Percentiles rank a stretch among this genome's conserved stretches.
These are phyloP conservation scores for Sporobolomyces pararoseus DNA, from an alignment of 768 basidiomycete genomes.

Conservation along the genomic window DNA sequence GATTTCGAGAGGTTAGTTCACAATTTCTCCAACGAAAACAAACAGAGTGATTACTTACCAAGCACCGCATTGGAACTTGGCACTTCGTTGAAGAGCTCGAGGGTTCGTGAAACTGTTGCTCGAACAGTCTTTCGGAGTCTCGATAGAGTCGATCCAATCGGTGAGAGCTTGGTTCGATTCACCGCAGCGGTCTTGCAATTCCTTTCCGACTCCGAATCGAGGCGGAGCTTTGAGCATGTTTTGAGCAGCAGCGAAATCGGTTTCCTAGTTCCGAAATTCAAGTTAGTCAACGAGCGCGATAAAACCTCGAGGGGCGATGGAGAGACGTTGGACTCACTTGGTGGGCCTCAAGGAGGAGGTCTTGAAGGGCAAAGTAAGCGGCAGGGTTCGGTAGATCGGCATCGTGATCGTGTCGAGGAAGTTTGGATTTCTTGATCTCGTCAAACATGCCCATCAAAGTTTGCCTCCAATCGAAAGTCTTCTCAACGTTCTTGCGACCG, in stretches of 20 bases:
- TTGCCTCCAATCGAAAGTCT: conserved; percentile 30
- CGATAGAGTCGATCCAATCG: conserved; percentile 34
- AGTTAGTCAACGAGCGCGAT: background rate
- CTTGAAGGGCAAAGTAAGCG: conserved; percentile 29
- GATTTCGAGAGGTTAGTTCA: background rate
- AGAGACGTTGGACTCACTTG: conserved; percentile 3
- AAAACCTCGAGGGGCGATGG: background rate
- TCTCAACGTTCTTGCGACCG: conserved; percentile 28
- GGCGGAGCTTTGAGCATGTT: conserved; percentile 26
- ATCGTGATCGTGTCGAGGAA: conserved; percentile 17
- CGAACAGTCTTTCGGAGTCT: conserved; percentile 12
- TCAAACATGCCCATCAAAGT: conserved; percentile 28
- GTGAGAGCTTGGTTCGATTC: conserved; percentile 28
- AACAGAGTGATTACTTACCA: conserved; percentile 3
- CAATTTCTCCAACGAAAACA: background rate
- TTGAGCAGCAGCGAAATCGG: conserved; percentile 24
- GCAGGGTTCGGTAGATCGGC: conserved; percentile 23
- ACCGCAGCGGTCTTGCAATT: conserved; percentile 30
- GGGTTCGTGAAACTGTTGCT: background rate
- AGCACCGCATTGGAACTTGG: conserved; percentile 29
- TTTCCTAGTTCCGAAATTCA: conserved; percentile 9
- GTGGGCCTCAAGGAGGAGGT: conserved; percentile 25
- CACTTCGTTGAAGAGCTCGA: conserved; percentile 5
- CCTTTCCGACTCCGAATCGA: conserved; percentile 24
- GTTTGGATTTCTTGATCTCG: conserved; percentile 12